A percentile compares a stretch with the other conserved stretches of the same genome.
These are phyloP conservation scores for Xylaria sp. DNA, from an alignment of 2,329 filamentous ascomycete species.

Conservation along the genomic window DNA sequence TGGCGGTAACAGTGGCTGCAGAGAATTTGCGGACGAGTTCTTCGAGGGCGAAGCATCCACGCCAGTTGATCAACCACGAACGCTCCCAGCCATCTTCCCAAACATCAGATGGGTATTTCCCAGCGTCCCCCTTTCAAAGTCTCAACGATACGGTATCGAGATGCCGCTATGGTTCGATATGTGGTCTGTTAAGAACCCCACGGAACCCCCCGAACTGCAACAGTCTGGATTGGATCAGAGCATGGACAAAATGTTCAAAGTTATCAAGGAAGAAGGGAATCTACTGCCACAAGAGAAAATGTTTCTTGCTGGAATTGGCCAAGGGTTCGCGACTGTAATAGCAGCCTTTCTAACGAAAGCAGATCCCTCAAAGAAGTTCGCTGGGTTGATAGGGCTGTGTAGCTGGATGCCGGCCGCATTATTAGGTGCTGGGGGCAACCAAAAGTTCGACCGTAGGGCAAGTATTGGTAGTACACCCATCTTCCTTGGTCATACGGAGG, in stretches of 20 bases:
- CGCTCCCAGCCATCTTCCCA: constrained; percentile 42
- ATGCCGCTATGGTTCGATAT: constrained; percentile 54
- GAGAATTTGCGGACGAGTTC: constrained; percentile 55
- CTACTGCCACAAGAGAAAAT: constrained; percentile 42
- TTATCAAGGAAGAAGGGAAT: constrained; percentile 43
- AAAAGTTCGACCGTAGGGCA: not conserved
- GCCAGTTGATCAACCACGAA: constrained; percentile 36
- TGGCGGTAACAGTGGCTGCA: constrained; percentile 54
- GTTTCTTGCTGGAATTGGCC: constrained; percentile 50
- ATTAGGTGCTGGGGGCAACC: not conserved
- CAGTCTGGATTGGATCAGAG: constrained; percentile 41
- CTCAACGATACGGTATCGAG: constrained; percentile 39
- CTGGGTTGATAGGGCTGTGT: constrained; percentile 47
- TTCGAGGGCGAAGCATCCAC: constrained; percentile 52
- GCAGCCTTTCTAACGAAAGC: constrained; percentile 36
- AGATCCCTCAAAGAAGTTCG: constrained; percentile 33
- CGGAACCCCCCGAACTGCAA: constrained; percentile 48
- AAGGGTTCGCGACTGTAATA: constrained; percentile 48
- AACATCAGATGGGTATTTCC: constrained; percentile 50
- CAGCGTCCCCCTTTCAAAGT: constrained; percentile 34
- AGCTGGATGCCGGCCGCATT: constrained; percentile 46
- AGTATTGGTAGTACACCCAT: constrained; percentile 37
- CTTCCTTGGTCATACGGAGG: constrained; percentile 46
- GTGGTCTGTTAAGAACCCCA: constrained; percentile 63
- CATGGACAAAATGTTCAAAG: constrained; percentile 33